Conservation (phyloP, 164 flowering plant species). For the Annona cherimola region DNA sequence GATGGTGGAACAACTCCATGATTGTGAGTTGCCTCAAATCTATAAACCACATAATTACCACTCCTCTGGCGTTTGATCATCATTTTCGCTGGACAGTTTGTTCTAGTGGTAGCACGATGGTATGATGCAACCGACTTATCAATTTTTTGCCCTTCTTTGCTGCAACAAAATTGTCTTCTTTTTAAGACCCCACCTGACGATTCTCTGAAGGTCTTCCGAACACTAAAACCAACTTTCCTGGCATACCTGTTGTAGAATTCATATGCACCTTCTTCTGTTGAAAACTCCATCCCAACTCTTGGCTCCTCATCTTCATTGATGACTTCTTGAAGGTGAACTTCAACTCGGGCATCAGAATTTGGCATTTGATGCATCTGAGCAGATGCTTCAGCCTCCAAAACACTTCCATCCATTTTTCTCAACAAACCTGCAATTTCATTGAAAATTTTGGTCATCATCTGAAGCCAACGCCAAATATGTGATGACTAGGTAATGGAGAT, state of each 20-base stretch:
- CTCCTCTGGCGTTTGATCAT: background rate
- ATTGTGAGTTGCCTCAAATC: slow-evolving; percentile 7
- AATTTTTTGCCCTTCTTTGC: background rate
- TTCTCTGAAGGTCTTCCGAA: background rate
- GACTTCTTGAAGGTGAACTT: background rate
- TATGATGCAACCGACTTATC: background rate
- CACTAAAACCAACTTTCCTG: background rate
- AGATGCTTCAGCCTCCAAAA: background rate
- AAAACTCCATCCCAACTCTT: slow-evolving; percentile 1
- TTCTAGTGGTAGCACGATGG: slow-evolving; percentile 1
- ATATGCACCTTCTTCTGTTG: slow-evolving; percentile 3
- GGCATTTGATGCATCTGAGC: background rate
- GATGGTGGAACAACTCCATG: slow-evolving; percentile 10
- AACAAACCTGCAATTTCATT: background rate
- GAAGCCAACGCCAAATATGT: too few relatives aligned
- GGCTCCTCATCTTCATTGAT: background rate
- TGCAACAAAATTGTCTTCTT: background rate
- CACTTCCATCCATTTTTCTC: background rate
- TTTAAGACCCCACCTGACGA: background rate
- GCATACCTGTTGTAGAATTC: slow-evolving; percentile 7
- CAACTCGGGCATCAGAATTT: background rate
- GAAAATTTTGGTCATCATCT: too few relatives aligned
- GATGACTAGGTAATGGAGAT: too few relatives aligned
- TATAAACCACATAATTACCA: background rate
- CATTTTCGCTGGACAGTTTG: slow-evolving; percentile 2